Evolutionary conservation across 2,329 filamentous ascomycete species (phyloP), one percentile per base, ranked within the genome.

Genomic region (Emericellopsis atlantica): DNA sequence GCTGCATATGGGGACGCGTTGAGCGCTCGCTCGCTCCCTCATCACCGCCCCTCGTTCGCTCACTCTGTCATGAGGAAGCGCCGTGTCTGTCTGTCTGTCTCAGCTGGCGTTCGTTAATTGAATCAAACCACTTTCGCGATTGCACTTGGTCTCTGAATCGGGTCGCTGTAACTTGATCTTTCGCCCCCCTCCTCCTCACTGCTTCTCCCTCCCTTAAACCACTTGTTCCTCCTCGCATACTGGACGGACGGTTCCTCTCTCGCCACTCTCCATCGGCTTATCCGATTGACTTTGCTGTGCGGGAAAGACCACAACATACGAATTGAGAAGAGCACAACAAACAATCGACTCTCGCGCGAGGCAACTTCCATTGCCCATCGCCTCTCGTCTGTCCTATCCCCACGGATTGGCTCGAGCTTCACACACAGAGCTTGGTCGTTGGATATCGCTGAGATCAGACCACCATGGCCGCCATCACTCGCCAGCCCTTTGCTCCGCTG

Each of bases 401-500:
- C 26, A 12, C 26, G 9, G 12, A 12, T 29, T 29, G 26, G 6
- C 26, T 29, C 26, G 12, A 29, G 26, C 26, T 9, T 29, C 26
- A 26, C 29, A 23, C 18, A 29, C 32, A 18, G 22, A 21, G 6
- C 39, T 37, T 33, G 21, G 15, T 24, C 7, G 22, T 18, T 7
- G 11, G 31, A 2, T 14, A 24, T 26, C 33, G 12, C 32, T 15
- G 32, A 15, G 32, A 15, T 35, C 23, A 15, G 22, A 39, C 23
- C 54, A 54, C 53, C 52, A 78, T 79, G 73, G 70, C 74, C 56
- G 59, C 72, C 49, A 51, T 72, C 46, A 64, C 69, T 46, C 76
- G 84, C 54, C 81, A 86, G 62, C 84, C 84, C 6, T 88, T 89
- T 59, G 84, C 79, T 55, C 80, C 80, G 38, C 69, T 89, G 41